Evolutionary conservation across 1,284 basidiomycete genomes (phyloP).

Genomic region (Bjerkandera adusta): DNA sequence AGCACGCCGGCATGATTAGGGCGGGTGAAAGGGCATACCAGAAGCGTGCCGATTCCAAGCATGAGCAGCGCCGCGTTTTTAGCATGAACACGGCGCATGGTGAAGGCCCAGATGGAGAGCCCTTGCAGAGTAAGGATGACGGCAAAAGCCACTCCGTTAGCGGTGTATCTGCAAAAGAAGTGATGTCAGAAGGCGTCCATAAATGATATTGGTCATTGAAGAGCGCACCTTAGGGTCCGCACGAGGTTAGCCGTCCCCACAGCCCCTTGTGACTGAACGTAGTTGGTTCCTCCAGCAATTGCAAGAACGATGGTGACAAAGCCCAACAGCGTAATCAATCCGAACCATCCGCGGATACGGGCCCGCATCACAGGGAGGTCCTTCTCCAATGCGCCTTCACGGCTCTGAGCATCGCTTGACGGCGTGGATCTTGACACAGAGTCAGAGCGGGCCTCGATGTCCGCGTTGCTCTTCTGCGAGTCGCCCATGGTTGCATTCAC

Average conservation of each 20-base stretch:
- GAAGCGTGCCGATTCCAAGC: constrained; percentile 6
- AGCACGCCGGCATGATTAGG: not conserved
- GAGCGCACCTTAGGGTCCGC: constrained; percentile 21
- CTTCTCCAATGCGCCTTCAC: too few species aligned
- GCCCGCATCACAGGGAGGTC: constrained; percentile 27
- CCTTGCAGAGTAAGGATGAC: not conserved
- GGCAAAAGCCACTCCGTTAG: constrained; percentile 11
- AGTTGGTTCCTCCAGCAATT: constrained; percentile 27
- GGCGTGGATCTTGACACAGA: too few species aligned
- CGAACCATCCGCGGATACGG: constrained; percentile 27
- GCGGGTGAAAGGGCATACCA: constrained; percentile 11
- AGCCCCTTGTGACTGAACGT: constrained; percentile 14
- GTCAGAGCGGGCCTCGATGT: not conserved
- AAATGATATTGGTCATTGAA: not conserved
- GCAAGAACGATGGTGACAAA: constrained; percentile 23
- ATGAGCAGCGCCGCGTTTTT: too few species aligned
- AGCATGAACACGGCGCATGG: too few species aligned
- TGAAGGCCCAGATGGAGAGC: not conserved
- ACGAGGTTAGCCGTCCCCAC: not conserved
- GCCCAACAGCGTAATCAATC: constrained; percentile 19
- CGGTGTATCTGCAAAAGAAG: constrained; percentile 15
- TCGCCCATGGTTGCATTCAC: constrained; percentile 16
- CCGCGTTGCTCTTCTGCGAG: not conserved
- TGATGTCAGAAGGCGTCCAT: too few species aligned
- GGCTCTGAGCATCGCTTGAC: too few species aligned